A percentile compares a stretch with the other conserved stretches of the same genome.
Conservation (phyloP, 208 protist species). For the Trypanosoma rangeli region DNA sequence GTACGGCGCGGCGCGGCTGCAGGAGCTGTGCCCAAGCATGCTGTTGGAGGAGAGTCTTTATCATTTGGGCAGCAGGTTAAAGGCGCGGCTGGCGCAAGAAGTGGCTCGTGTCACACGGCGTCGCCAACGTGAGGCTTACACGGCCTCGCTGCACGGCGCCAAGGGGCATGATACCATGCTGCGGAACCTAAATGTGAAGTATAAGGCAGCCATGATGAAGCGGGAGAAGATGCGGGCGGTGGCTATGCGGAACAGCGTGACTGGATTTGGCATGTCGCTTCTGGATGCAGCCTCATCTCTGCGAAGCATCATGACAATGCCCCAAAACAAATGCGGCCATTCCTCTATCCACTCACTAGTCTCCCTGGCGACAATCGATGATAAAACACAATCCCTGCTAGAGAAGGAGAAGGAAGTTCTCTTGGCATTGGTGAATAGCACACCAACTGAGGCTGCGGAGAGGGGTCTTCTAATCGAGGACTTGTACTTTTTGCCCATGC, state of each 20-base stretch:
- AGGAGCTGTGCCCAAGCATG: conserved; percentile 57
- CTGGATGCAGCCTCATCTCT: too few relatives aligned
- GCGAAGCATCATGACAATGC: background rate
- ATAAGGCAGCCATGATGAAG: conserved; percentile 22
- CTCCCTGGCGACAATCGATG: background rate
- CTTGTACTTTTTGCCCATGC: conserved; percentile 63
- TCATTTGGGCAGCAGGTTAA: conserved; percentile 40
- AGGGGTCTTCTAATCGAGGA: conserved; percentile 58
- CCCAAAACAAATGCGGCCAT: background rate
- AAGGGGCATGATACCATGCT: conserved; percentile 28
- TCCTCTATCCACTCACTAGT: background rate
- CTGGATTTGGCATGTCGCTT: background rate
- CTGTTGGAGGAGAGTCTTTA: conserved; percentile 42
- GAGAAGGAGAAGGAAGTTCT: conserved; percentile 41
- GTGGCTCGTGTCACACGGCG: conserved; percentile 33
- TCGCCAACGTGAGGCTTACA: conserved; percentile 38
- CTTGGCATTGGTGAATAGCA: conserved; percentile 40
- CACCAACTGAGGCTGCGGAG: conserved; percentile 20
- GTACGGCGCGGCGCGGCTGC: conserved; percentile 59
- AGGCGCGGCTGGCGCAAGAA: conserved; percentile 45
- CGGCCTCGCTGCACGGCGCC: background rate
- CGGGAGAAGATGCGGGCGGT: background rate
- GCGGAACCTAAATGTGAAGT: conserved; percentile 29
- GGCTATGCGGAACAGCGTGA: background rate
- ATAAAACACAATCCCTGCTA: conserved; percentile 4